Evolutionary conservation across 768 basidiomycete genomes (phyloP), one percentile per base, ranked within the genome.

Genomic region (Suillus clintonianus): DNA sequence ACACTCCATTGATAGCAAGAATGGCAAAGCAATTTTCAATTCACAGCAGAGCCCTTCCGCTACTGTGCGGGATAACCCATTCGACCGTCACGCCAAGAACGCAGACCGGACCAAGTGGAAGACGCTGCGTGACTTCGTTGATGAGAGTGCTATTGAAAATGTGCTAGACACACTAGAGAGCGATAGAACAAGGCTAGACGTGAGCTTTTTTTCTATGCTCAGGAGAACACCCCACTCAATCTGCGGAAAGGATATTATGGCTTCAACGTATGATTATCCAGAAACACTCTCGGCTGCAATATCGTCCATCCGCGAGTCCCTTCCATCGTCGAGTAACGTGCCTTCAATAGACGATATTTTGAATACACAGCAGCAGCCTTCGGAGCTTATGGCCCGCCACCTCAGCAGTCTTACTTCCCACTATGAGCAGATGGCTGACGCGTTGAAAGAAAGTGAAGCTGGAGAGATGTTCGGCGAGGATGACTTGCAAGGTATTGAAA

Each of bases 51-150:
- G 69, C 62, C 76, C 66, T 60, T 70, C 74, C 14, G 76, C 74
- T 6, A 76, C 76, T 10, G 72, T 77, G 11, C 68, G 74, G 6
- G 73, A 61, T 51, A 65, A 68, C 65, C 36, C 54, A 6, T 64
- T 71, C 30, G 68, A 69, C 27, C 67, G 55, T 59, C 70, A 72
- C 36, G 59, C 59, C 32, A 67, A 62, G 3, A 64, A 68, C 62
- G 71, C 69, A 30, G 87, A 89, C 67, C 79, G 86, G 62, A 81
- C 79, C 45, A 81, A 78, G 37, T 94, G 92, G 92, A 94, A 92
- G 80, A 91, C 89, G 0, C 71, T 94, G 39, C 84, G 93, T 39
- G 92, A 94, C 71, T 94, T 95, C 73, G 90, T 94, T 41, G 91
- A 94, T 68, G 93, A 95, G 68, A 82, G 87, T 36, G 89, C 87